A percentile compares a stretch with the other conserved stretches of the same genome.
These are phyloP conservation scores for Ganoderma resinaceum DNA, from an alignment of 1,284 basidiomycete species.

Conservation along the genomic window DNA sequence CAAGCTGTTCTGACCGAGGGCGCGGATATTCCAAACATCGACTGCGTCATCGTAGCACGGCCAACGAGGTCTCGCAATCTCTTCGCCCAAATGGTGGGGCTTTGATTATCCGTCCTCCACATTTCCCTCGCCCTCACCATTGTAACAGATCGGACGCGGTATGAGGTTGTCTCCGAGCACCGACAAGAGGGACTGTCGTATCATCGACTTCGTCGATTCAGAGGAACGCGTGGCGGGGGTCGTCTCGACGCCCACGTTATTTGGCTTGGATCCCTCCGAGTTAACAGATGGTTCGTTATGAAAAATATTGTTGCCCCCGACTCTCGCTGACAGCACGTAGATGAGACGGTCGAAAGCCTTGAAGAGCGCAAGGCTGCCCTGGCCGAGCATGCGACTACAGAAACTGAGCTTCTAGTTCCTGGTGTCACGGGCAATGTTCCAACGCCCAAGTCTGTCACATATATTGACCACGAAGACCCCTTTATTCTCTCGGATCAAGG, in stretches of 20 bases:
- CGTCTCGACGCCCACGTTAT: conserved; percentile 84
- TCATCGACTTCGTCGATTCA: conserved; percentile 94
- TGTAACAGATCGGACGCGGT: conserved; percentile 85
- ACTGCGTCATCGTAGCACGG: conserved; percentile 87
- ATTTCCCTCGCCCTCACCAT: background rate
- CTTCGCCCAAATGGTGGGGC: conserved; percentile 89
- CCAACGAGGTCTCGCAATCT: conserved; percentile 91
- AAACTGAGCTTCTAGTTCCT: background rate
- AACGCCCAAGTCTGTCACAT: conserved; percentile 73
- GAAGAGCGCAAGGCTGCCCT: conserved; percentile 47
- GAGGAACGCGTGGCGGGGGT: conserved; percentile 74
- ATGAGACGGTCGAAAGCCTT: conserved; percentile 57
- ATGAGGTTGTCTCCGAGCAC: conserved; percentile 86
- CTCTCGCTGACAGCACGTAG: conserved; percentile 40
- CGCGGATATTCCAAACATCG: conserved; percentile 90
- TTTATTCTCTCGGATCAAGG: conserved; percentile 65
- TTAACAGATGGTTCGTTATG: conserved; percentile 62
- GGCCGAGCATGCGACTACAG: conserved; percentile 22
- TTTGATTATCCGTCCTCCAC: background rate
- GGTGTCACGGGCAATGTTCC: conserved; percentile 49
- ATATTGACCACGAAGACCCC: conserved; percentile 84
- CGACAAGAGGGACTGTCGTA: conserved; percentile 85
- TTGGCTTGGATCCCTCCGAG: conserved; percentile 83
- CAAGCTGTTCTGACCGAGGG: conserved; percentile 92
- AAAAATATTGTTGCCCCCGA: background rate